Conservation (phyloP, 1,284 basidiomycete genomes). For the Ceratobasidium sp. region DNA sequence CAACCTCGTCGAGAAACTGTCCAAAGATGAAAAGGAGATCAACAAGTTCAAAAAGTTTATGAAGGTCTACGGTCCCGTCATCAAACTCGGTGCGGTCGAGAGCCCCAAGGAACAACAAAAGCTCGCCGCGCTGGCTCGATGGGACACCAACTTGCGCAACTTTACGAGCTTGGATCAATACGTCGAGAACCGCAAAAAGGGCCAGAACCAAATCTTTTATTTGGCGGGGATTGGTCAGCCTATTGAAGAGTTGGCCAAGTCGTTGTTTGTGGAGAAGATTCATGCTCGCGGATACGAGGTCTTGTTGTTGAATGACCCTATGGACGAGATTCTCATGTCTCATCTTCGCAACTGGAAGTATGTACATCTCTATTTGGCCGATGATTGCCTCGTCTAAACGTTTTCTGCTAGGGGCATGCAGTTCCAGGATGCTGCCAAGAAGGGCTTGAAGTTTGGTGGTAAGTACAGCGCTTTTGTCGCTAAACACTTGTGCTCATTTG, state of each 20-base stretch:
- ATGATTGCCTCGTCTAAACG: background rate
- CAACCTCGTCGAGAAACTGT: conserved; percentile 73
- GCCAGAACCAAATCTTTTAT: conserved; percentile 90
- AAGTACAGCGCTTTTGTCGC: conserved; percentile 37
- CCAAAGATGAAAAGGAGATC: conserved; percentile 63
- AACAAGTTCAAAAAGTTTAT: conserved; percentile 75
- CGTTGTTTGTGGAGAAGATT: conserved; percentile 93
- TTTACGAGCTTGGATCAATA: conserved; percentile 81
- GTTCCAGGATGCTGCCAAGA: conserved; percentile 94
- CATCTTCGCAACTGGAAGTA: conserved; percentile 80
- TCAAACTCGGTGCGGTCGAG: conserved; percentile 89
- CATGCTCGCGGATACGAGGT: conserved; percentile 91
- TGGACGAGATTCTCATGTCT: conserved; percentile 87
- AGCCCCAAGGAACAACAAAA: conserved; percentile 67
- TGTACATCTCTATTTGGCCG: conserved; percentile 49
- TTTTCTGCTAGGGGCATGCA: conserved; percentile 66
- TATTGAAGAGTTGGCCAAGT: conserved; percentile 72
- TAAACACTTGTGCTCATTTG: background rate
- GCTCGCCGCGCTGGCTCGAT: conserved; percentile 74
- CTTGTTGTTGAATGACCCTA: conserved; percentile 81
- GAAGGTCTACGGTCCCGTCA: conserved; percentile 73
- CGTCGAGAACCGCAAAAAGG: conserved; percentile 82
- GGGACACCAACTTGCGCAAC: conserved; percentile 78
- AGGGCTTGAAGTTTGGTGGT: conserved; percentile 89
- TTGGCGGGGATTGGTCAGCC: conserved; percentile 84